These are phyloP conservation scores for Parastagonospora nodorum DNA, from an alignment of 2,329 filamentous ascomycete genomes.

Conservation along the genomic window DNA sequence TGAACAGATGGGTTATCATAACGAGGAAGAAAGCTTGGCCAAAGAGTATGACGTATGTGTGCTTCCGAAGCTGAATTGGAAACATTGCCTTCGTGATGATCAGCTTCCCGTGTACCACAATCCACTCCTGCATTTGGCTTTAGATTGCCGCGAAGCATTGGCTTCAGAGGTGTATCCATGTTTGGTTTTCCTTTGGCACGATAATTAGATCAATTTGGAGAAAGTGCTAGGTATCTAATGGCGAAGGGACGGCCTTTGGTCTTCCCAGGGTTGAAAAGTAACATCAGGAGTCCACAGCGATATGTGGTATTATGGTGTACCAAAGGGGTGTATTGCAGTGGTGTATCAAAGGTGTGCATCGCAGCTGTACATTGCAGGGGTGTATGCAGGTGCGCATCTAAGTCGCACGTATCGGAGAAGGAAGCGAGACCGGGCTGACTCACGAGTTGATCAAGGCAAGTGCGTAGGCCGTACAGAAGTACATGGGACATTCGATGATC, in stretches of 20 bases:
- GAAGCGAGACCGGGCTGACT: not conserved
- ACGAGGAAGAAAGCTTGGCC: not conserved
- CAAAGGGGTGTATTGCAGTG: not conserved
- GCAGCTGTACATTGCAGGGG: not conserved
- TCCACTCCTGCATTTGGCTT: not conserved
- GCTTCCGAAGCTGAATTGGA: not conserved
- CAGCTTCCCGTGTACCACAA: not conserved
- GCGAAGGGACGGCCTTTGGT: not conserved
- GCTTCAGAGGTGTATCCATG: not conserved
- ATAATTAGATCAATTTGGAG: not conserved
- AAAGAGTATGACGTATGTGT: not conserved
- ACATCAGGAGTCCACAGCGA: not conserved
- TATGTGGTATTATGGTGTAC: too few species aligned
- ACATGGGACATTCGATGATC: not conserved
- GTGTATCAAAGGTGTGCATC: not conserved
- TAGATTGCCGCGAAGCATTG: not conserved
- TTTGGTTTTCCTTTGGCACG: not conserved
- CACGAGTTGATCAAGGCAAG: too few species aligned
- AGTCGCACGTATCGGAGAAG: not conserved
- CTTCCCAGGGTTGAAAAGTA: not conserved
- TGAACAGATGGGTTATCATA: conserved; percentile 1
- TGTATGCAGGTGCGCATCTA: not conserved
- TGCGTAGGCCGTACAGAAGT: too few species aligned
- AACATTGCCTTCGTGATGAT: not conserved
- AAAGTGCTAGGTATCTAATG: not conserved